Conservation (phyloP, 1,284 basidiomycete genomes). For the Meira miltonrushii region DNA sequence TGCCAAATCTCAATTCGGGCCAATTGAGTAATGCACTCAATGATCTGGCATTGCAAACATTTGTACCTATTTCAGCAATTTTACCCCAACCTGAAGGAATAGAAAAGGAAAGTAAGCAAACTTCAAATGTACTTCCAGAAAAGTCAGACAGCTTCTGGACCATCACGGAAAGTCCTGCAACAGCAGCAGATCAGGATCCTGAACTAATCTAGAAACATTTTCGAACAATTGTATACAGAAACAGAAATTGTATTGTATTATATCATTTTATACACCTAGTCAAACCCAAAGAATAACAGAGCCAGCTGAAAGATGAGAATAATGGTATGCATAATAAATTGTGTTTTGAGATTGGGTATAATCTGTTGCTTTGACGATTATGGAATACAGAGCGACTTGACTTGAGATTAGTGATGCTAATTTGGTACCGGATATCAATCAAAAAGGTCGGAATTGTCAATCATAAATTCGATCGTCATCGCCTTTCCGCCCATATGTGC, state of each 20-base stretch:
- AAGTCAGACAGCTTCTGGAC: conserved; percentile 5
- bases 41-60: conserved; percentile 9
- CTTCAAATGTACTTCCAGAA: background rate
- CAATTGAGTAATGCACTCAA: background rate
- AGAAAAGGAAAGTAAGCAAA: too few species aligned
- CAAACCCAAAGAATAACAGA: too few species aligned
- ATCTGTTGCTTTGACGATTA: too few species aligned
- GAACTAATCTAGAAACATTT: background rate
- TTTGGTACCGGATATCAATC: background rate
- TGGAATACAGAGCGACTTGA: too few species aligned
- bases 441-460: conserved; percentile 18
- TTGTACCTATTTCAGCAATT: background rate
- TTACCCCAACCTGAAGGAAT: too few species aligned
- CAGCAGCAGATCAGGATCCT: background rate
- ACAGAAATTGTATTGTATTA: background rate
- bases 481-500: conserved; percentile 95
- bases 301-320: conserved; percentile 4
- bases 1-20: too few species aligned
- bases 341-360: too few species aligned
- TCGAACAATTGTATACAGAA: too few species aligned
- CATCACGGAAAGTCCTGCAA: background rate
- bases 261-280: background rate
- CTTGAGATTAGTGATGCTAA: too few species aligned
- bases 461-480: conserved; percentile 59
- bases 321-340: conserved; percentile 9